phyloP scores from a whole-genome alignment of 306 rosid genomes.

The Lathyrus aphaca region DNA sequence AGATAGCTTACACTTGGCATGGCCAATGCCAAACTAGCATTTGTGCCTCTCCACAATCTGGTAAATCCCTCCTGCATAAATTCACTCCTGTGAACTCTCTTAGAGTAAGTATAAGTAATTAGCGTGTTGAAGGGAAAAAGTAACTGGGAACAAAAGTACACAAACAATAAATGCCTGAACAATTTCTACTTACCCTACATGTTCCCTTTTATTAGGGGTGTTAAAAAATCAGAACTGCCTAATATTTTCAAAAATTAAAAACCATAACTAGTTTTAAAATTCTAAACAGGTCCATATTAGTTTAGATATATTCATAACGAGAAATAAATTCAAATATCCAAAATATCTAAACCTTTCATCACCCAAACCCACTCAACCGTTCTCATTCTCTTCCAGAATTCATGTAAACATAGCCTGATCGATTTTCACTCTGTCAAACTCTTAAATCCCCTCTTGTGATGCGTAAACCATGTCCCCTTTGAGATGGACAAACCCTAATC shows the following conservation, averaged over 20 bases:
- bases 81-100: slow-evolving; percentile 49
- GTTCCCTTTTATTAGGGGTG: not conserved
- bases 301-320: not conserved
- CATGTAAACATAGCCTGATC: not conserved
- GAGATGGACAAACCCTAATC: too few relatives aligned
- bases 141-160: not conserved
- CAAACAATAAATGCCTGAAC: slow-evolving; percentile 2
- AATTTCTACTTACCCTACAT: not conserved
- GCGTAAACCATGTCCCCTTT: too few relatives aligned
- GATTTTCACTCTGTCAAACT: not conserved
- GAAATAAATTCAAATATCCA: not conserved
- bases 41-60: slow-evolving; percentile 93
- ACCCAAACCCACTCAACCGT: slow-evolving; percentile 1
- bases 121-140: slow-evolving; percentile 1
- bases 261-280: not conserved
- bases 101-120: slow-evolving; percentile 36
- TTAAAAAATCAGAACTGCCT: not conserved
- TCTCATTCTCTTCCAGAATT: not conserved
- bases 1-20: slow-evolving; percentile 81
- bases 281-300: not conserved
- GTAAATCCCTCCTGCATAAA: slow-evolving; percentile 89
- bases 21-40: slow-evolving; percentile 91
- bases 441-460: not conserved
- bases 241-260: not conserved
- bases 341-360: slow-evolving; percentile 3